Conservation (phyloP, 306 rosid genomes). For the Alnus rubra region DNA sequence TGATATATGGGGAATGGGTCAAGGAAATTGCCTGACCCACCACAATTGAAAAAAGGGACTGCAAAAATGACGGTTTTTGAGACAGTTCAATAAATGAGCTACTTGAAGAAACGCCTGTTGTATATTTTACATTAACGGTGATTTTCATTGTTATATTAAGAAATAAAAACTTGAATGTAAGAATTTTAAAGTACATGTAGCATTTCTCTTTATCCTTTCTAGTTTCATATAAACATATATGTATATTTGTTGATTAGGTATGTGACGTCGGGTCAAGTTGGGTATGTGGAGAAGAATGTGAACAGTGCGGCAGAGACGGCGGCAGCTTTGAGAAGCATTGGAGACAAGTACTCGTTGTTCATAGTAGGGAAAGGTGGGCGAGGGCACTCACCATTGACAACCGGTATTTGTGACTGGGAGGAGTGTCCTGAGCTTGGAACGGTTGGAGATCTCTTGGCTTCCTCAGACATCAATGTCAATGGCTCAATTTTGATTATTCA, state of each 20-base stretch:
- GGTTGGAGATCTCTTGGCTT: constrained; percentile 92
- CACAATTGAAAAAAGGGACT: too few relatives aligned
- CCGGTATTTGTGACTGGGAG: constrained; percentile 93
- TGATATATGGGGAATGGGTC: too few relatives aligned
- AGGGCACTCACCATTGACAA: constrained; percentile 72
- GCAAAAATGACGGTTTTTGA: too few relatives aligned
- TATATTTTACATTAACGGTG: too few relatives aligned
- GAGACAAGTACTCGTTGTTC: constrained; percentile 76
- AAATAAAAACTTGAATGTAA: too few relatives aligned
- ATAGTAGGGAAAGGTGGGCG: constrained; percentile 88
- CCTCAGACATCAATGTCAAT: constrained; percentile 73
- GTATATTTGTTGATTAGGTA: constrained; percentile 29
- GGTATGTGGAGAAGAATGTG: constrained; percentile 77
- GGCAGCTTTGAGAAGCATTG: constrained; percentile 57
- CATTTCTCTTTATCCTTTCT: too few relatives aligned
- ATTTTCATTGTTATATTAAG: too few relatives aligned
- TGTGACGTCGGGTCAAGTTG: constrained; percentile 76
- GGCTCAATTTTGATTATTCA: constrained; percentile 82
- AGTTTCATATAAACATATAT: background rate
- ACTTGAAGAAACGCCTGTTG: too few relatives aligned
- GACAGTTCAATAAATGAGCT: too few relatives aligned
- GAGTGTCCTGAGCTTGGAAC: constrained; percentile 96
- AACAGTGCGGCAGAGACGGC: constrained; percentile 64
- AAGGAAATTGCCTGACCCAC: too few relatives aligned
- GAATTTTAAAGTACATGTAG: too few relatives aligned